Percentiles rank a stretch among this genome's conserved stretches.
phyloP scores from a whole-genome alignment of 1,139 yeast species.

The Geotrichum reessii region DNA sequence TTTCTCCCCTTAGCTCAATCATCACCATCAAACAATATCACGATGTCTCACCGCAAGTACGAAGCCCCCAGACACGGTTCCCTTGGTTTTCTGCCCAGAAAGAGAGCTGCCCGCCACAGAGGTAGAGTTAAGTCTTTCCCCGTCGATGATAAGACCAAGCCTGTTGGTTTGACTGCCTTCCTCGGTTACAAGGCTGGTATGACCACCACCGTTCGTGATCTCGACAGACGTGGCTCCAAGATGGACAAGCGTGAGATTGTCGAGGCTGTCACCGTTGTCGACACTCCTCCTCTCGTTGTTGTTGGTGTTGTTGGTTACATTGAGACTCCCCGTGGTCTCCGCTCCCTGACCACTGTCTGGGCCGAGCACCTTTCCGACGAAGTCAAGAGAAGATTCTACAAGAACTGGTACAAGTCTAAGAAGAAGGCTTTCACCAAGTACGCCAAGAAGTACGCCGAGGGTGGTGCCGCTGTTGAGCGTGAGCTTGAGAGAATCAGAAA shows the following conservation, averaged over 20 bases:
- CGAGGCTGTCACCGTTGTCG: slow-evolving; percentile 98
- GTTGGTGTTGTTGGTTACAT: slow-evolving; percentile 99
- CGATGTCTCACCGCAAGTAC: slow-evolving; percentile 98
- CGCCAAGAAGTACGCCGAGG: slow-evolving; percentile 96
- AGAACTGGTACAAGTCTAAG: slow-evolving; percentile 99
- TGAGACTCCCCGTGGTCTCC: slow-evolving; percentile 99
- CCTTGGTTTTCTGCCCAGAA: slow-evolving; percentile 98
- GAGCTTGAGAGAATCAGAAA: slow-evolving; percentile 98
- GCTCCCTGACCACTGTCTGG: slow-evolving; percentile 99
- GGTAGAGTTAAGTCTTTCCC: slow-evolving; percentile 99
- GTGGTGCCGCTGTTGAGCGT: slow-evolving; percentile 83
- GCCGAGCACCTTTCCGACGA: slow-evolving; percentile 99
- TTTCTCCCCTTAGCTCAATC: not conserved
- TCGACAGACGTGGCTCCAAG: slow-evolving; percentile 99
- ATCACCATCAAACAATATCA: not conserved
- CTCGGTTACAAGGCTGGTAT: slow-evolving; percentile 99
- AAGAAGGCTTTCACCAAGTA: slow-evolving; percentile 99
- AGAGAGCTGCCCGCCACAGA: slow-evolving; percentile 98
- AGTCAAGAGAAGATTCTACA: slow-evolving; percentile 99
- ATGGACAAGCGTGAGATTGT: slow-evolving; percentile 99
- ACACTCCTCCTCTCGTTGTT: slow-evolving; percentile 97
- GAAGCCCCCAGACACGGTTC: slow-evolving; percentile 99
- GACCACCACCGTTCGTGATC: slow-evolving; percentile 99
- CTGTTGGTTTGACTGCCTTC: slow-evolving; percentile 98
- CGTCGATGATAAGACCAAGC: slow-evolving; percentile 95